phyloP scores from a whole-genome alignment of 2,329 filamentous ascomycete genomes.

The Aspergillus fumigatiaffinis region DNA sequence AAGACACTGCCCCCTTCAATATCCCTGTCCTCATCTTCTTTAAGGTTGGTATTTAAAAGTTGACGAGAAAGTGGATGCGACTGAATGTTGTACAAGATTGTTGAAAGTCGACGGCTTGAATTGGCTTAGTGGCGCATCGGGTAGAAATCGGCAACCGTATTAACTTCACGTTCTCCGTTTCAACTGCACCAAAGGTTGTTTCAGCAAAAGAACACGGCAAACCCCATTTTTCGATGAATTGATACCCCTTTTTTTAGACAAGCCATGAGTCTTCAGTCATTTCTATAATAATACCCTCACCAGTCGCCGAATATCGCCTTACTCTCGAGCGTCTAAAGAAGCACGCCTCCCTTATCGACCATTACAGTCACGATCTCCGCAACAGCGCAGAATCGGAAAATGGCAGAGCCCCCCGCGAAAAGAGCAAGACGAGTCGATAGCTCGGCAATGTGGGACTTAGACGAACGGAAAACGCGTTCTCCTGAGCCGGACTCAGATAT shows the following conservation, averaged over 20 bases:
- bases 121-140: slow-evolving; percentile 14
- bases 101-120: background rate
- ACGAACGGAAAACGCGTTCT: slow-evolving; percentile 27
- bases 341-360: background rate
- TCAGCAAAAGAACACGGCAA: background rate
- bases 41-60: background rate
- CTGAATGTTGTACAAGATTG: background rate
- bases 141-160: slow-evolving; percentile 23
- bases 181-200: slow-evolving; percentile 7
- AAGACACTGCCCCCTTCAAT: background rate
- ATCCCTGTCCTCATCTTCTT: background rate
- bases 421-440: slow-evolving; percentile 53
- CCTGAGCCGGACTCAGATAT: slow-evolving; percentile 24
- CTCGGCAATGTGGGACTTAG: slow-evolving; percentile 58
- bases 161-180: slow-evolving; percentile 20
- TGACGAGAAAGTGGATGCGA: background rate
- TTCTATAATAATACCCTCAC: background rate
- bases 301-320: background rate
- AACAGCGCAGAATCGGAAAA: slow-evolving; percentile 23
- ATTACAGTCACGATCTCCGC: background rate
- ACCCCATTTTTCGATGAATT: slow-evolving; percentile 1
- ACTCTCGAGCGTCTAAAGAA: background rate
- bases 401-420: slow-evolving; percentile 53
- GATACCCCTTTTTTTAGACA: slow-evolving; percentile 7
- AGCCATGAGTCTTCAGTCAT: background rate